Evolutionary conservation across 108 stramenopile species (phyloP), one percentile per base, ranked within the genome.

Genomic region (Cyclotella choctawhatcheeana): DNA sequence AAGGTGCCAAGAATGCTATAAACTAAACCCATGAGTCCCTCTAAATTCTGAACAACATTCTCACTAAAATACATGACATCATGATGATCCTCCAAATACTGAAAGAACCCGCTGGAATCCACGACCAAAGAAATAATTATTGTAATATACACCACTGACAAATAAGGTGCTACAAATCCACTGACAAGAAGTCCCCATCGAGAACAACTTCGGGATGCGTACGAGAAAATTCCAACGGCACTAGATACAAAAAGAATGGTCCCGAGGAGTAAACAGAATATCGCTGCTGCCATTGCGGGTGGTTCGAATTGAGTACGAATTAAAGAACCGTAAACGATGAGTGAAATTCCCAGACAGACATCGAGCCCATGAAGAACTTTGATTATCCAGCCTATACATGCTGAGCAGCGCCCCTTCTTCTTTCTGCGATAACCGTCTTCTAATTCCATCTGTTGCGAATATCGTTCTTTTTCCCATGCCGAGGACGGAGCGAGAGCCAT

Each of bases 201-300:
- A 29, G 32, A 52, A 58, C 61, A 77, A 2, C 33, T 31, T 32
- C 12, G 25, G 8, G 55, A 25, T 18, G 32, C 13, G 55, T 50
- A 69, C n/a, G 76, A 77, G 21, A 63, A 55, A 21, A 77, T 63
- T 24, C 76, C 76, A 2, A 40, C 27, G 13, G 44, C 21, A 34
- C 61, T 63, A 16, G 68, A 27, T 5, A 48, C 33, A 16, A 77
- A 30, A 33, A 69, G 53, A 24, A 77, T 64, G 4, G 43, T 62
- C 21, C 76, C 76, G 30, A 77, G 33, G 31, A 77, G 59, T 21
- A 77, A 34, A 30, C 68, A 77, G 29, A 77, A 77, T 14, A 64
- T 32, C 8, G 45, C 76, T 18, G 76, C 76, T 3, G 76, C 76
- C 68, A 69, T 69, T 2, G 76, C 76, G 1, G 76, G 76, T 35